Conservation (phyloP, 2,329 filamentous ascomycete species). For the Clonostachys sp. region DNA sequence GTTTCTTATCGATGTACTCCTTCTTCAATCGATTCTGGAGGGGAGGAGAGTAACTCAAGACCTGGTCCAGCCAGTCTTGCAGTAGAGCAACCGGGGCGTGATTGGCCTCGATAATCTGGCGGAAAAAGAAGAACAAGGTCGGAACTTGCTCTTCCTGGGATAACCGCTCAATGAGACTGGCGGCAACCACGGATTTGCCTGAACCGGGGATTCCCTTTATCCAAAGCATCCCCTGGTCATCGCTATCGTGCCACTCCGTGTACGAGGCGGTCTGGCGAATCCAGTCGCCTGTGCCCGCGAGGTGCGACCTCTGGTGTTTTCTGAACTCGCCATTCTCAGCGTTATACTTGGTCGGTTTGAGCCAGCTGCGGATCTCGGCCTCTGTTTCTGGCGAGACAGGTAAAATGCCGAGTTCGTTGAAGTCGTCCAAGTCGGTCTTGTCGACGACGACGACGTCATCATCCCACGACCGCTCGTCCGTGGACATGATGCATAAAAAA, state of each 20-base stretch:
- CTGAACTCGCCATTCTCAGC: not conserved
- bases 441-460: not conserved
- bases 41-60: not conserved
- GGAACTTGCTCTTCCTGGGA: not conserved
- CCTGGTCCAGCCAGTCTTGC: not conserved
- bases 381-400: not conserved
- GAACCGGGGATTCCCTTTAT: not conserved
- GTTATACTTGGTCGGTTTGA: not conserved
- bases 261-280: not conserved
- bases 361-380: not conserved
- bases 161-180: not conserved
- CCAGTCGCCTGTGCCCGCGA: not conserved
- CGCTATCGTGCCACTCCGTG: not conserved
- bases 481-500: too few species aligned
- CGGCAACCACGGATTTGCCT: not conserved
- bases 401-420: not conserved
- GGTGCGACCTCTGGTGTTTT: not conserved
- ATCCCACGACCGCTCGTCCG: not conserved
- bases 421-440: not conserved
- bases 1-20: not conserved
- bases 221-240: conserved; percentile 1
- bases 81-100: not conserved
- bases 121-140: not conserved
- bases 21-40: not conserved
- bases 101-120: not conserved